phyloP scores from a whole-genome alignment of 2,329 filamentous ascomycete genomes.

The Aschersonia sp. region DNA sequence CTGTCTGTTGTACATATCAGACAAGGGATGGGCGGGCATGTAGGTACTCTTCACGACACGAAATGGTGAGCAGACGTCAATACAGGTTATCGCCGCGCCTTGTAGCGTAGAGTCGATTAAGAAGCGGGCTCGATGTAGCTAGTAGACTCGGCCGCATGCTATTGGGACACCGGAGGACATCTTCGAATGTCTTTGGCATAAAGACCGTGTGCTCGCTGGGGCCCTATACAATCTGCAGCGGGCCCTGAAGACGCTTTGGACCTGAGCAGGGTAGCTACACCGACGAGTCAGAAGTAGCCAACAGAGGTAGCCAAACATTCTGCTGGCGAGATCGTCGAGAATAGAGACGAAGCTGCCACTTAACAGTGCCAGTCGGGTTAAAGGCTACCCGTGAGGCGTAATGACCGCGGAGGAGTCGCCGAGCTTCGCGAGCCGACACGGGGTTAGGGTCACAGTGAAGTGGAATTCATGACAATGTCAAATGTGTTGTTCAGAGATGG shows the following conservation, averaged over 20 bases:
- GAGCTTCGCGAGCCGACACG: not conserved
- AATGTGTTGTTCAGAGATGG: no score
- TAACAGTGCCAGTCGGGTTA: not conserved
- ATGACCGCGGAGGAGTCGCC: not conserved
- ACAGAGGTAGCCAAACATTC: not conserved
- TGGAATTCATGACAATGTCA: no score
- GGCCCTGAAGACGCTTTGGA: not conserved
- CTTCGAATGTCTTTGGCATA: not conserved
- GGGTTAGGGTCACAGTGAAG: no score
- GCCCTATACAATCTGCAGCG: not conserved
- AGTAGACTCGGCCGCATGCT: not conserved
- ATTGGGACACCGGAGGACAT: not conserved
- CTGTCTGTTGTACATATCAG: not conserved
- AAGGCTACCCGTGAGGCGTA: not conserved
- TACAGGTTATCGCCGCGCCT: not conserved
- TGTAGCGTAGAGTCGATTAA: not conserved
- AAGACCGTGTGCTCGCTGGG: not conserved
- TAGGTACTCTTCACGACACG: not conserved
- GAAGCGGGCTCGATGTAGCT: not conserved
- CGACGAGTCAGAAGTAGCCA: not conserved
- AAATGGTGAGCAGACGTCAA: not conserved
- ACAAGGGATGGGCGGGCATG: not conserved
- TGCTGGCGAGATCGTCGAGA: not conserved
- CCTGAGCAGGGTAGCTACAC: not conserved
- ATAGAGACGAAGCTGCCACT: not conserved